These are phyloP conservation scores for Whalleya microplaca DNA, from an alignment of 2,329 filamentous ascomycete species.

Conservation along the genomic window DNA sequence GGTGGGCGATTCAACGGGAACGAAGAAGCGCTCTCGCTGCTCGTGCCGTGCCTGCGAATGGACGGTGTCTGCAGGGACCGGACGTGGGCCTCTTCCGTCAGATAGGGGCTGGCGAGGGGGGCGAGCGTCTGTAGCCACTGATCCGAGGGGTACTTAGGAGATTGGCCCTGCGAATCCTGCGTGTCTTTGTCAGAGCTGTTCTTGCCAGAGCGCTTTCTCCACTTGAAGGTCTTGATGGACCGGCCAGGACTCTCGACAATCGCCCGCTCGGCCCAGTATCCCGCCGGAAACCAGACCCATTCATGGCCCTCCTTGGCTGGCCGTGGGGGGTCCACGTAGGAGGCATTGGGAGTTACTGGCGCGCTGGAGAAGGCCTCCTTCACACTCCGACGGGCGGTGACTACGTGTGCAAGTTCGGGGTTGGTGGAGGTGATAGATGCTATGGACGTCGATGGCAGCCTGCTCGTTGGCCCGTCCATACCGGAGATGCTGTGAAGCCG, in stretches of 20 bases:
- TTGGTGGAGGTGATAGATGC: constrained; percentile 14
- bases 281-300: constrained; percentile 67
- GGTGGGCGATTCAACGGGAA: constrained; percentile 3
- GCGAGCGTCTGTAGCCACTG: constrained; percentile 3
- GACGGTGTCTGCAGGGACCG: constrained; percentile 47
- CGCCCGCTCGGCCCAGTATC: constrained; percentile 66
- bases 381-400: constrained; percentile 14
- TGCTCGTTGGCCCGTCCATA: constrained; percentile 35
- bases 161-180: constrained; percentile 21
- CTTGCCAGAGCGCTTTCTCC: constrained; percentile 42
- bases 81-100: constrained; percentile 53
- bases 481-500: constrained; percentile 30
- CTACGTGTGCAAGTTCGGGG: constrained; percentile 1
- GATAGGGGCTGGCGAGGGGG: constrained; percentile 45
- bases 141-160: constrained; percentile 6
- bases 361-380: constrained; percentile 21
- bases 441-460: constrained; percentile 27
- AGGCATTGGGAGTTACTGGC: constrained; percentile 20
- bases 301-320: constrained; percentile 58
- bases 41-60: neutral
- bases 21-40: constrained; percentile 11
- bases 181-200: constrained; percentile 29
- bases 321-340: constrained; percentile 56
- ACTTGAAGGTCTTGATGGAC: constrained; percentile 44
- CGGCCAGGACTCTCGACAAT: constrained; percentile 34